A percentile compares a stretch with the other conserved stretches of the same genome.
Conservation (phyloP, 176 grass and related monocot genomes). For the Aegilops speltoides region DNA sequence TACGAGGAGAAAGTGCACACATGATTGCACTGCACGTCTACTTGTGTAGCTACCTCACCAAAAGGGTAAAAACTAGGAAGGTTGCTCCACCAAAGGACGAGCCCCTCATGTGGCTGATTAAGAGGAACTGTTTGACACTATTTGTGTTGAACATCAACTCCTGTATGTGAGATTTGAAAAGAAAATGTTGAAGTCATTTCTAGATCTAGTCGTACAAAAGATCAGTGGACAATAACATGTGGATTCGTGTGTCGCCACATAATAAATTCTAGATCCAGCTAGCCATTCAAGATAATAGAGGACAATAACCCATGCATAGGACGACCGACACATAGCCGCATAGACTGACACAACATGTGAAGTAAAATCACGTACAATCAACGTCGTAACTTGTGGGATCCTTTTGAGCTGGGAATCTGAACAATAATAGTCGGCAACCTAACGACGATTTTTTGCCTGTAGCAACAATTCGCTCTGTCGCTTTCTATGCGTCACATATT, state of each 20-base stretch:
- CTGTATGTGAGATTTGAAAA: not conserved
- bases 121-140: no score
- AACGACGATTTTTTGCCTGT: not conserved
- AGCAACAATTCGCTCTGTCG: not conserved
- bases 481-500: not conserved
- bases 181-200: not conserved
- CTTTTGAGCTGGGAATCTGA: not conserved
- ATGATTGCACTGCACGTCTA: constrained; percentile 18
- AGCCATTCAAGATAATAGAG: not conserved
- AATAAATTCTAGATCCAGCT: not conserved
- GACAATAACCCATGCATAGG: not conserved
- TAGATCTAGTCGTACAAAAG: not conserved
- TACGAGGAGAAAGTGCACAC: constrained; percentile 38
- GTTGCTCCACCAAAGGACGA: not conserved
- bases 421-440: not conserved
- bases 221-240: not conserved
- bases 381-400: not conserved
- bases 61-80: constrained; percentile 46
- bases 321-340: not conserved
- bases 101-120: not conserved
- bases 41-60: not conserved
- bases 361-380: not conserved
- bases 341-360: no score
- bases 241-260: no score
- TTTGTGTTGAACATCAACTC: not conserved